These are phyloP conservation scores for Beauveria caledonica DNA, from an alignment of 2,329 filamentous ascomycete genomes.

Conservation along the genomic window DNA sequence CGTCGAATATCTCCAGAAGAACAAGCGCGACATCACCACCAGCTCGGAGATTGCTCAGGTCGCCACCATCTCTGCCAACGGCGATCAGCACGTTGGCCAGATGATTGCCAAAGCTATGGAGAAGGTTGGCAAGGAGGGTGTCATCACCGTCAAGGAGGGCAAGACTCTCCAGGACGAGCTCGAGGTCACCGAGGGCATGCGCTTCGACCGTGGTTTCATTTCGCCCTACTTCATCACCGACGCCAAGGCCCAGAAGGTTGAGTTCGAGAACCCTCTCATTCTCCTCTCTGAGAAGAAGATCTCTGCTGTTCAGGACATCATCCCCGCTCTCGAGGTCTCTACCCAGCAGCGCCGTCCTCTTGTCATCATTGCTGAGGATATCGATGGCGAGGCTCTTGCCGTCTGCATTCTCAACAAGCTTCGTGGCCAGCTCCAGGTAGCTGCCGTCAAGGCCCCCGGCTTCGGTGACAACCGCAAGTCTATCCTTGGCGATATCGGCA, in stretches of 20 bases:
- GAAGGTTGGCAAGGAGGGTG: slow-evolving; percentile 99
- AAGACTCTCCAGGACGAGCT: slow-evolving; percentile 98
- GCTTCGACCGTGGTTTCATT: slow-evolving; percentile 97
- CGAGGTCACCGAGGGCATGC: slow-evolving; percentile 99
- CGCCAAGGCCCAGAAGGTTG: slow-evolving; percentile 95
- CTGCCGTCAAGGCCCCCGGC: slow-evolving; percentile 95
- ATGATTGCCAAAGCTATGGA: slow-evolving; percentile 98
- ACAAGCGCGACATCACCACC: slow-evolving; percentile 98
- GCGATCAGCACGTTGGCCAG: slow-evolving; percentile 88
- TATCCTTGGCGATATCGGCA: slow-evolving; percentile 91
- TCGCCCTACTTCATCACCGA: slow-evolving; percentile 99
- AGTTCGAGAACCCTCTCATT: slow-evolving; percentile 99
- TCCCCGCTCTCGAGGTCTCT: slow-evolving; percentile 93
- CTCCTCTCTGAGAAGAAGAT: slow-evolving; percentile 99
- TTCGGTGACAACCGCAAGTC: slow-evolving; percentile 99
- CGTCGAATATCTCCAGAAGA: slow-evolving; percentile 85
- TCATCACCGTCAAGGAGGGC: slow-evolving; percentile 99
- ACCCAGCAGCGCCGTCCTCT: slow-evolving; percentile 92
- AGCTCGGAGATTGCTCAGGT: slow-evolving; percentile 96
- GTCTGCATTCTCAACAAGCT: slow-evolving; percentile 99
- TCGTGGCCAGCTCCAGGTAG: slow-evolving; percentile 96
- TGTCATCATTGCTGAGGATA: slow-evolving; percentile 98
- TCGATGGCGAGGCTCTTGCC: slow-evolving; percentile 94
- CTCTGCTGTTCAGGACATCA: slow-evolving; percentile 96
- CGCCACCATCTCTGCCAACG: slow-evolving; percentile 96